These are phyloP conservation scores for Fusarium newnesense DNA, from an alignment of 2,329 filamentous ascomycete species.

Conservation along the genomic window DNA sequence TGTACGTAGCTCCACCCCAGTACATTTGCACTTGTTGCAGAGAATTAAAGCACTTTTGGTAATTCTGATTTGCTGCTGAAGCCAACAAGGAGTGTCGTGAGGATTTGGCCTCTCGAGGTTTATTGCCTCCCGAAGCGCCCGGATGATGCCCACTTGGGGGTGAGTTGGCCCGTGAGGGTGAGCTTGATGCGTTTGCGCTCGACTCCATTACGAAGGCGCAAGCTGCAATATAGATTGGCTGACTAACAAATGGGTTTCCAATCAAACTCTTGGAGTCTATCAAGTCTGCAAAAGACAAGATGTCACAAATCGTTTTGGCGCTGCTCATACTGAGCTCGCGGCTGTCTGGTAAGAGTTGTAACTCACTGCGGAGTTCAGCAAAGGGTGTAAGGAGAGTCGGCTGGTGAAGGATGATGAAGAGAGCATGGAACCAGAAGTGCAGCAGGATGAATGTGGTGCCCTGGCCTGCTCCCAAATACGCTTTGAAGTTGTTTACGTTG, in stretches of 20 bases:
- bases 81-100: conserved; percentile 81
- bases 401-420: conserved; percentile 87
- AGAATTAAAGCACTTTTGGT: conserved; percentile 86
- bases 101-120: conserved; percentile 48
- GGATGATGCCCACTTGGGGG: conserved; percentile 50
- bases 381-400: conserved; percentile 85
- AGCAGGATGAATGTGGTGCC: conserved; percentile 88
- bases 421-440: conserved; percentile 89
- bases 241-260: conserved; percentile 88
- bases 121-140: neutral
- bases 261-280: conserved; percentile 88
- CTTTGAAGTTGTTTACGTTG: conserved; percentile 86
- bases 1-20: conserved; percentile 89
- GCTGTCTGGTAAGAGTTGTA: conserved; percentile 82
- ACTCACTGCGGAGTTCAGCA: conserved; percentile 64
- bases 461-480: conserved; percentile 82
- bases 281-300: conserved; percentile 84
- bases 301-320: conserved; percentile 91
- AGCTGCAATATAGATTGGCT: conserved; percentile 91
- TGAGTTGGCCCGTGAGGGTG: conserved; percentile 65
- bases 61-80: conserved; percentile 85
- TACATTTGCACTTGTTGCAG: conserved; percentile 83
- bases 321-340: conserved; percentile 87
- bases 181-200: conserved; percentile 73
- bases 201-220: conserved; percentile 90